Conservation (phyloP, 768 basidiomycete genomes). For the Rhizopogon vulgaris region DNA sequence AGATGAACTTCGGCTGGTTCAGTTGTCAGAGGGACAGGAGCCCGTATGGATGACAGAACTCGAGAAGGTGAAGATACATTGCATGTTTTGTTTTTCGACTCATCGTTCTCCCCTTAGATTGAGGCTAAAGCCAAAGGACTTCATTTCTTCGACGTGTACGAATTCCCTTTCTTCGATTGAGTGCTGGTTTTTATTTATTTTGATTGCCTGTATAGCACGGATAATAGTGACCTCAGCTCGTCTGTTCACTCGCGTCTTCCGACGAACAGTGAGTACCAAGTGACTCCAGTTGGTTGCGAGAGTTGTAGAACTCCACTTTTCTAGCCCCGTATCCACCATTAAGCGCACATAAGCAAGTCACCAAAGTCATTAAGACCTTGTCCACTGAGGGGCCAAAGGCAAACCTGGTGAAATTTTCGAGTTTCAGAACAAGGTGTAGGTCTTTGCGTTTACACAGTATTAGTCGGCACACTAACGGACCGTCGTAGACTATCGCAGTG, state of each 20-base stretch:
- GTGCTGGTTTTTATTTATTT: conserved; percentile 2
- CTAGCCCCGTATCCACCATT: conserved; percentile 53
- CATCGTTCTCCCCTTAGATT: conserved; percentile 41
- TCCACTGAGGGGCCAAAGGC: conserved; percentile 59
- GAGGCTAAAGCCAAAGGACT: conserved; percentile 68
- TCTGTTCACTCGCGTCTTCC: conserved; percentile 31
- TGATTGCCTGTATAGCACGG: conserved; percentile 47
- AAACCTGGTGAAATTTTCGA: neutral
- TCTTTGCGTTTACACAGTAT: neutral
- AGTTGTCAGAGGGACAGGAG: conserved; percentile 54
- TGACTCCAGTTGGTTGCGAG: neutral
- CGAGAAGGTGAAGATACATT: conserved; percentile 60
- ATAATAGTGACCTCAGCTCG: conserved; percentile 56
- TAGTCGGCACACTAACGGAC: neutral
- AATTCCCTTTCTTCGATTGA: conserved; percentile 5
- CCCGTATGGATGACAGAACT: conserved; percentile 83
- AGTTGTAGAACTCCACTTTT: neutral
- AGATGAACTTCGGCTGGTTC: conserved; percentile 64
- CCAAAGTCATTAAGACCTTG: conserved; percentile 57
- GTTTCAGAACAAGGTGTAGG: conserved; percentile 15
- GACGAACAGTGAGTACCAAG: conserved; percentile 31
- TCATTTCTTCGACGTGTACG: conserved; percentile 85
- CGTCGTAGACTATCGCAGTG: neutral
- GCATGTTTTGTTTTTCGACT: neutral
- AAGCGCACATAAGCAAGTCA: conserved; percentile 54